Percentiles rank a stretch among this genome's conserved stretches.
Conservation (phyloP, 148 eudicot species). For the Limonium bicolor region DNA sequence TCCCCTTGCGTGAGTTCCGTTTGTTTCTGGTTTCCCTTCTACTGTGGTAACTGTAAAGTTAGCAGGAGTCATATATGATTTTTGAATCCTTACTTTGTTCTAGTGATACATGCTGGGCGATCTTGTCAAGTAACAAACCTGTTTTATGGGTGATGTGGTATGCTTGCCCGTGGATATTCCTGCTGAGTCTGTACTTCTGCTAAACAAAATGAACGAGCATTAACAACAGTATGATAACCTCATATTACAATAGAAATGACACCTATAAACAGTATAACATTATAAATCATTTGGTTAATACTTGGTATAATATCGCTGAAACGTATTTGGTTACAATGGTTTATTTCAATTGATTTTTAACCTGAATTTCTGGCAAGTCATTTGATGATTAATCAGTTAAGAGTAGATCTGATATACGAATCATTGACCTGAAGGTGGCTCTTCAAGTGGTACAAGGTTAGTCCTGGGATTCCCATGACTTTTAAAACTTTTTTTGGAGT, state of each 20-base stretch:
- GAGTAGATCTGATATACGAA: neutral
- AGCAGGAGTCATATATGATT: slow-evolving; percentile 5
- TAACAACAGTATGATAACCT: neutral
- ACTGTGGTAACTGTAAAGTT: too few species aligned
- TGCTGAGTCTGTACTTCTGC: slow-evolving; percentile 91
- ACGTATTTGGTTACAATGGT: too few species aligned
- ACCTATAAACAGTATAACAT: neutral
- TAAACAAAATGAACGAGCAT: slow-evolving; percentile 7
- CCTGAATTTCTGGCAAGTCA: neutral
- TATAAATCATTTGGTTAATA: neutral
- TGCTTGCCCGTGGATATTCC: slow-evolving; percentile 65
- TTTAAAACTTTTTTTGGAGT: slow-evolving; percentile 90
- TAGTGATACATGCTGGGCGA: slow-evolving; percentile 1
- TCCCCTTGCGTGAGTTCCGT: slow-evolving; percentile 28
- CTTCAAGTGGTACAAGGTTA: slow-evolving; percentile 84
- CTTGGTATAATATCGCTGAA: too few species aligned
- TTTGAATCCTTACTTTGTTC: neutral
- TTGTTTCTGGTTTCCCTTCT: slow-evolving; percentile 36
- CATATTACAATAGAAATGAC: neutral
- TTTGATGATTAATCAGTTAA: neutral
- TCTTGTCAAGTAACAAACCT: slow-evolving; percentile 19
- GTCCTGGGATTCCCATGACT: slow-evolving; percentile 88
- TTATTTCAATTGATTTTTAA: too few species aligned
- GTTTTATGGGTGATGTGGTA: slow-evolving; percentile 34
- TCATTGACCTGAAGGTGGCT: slow-evolving; percentile 86